These are phyloP conservation scores for Colletotrichum liaoningense DNA, from an alignment of 2,329 filamentous ascomycete genomes.

Conservation along the genomic window DNA sequence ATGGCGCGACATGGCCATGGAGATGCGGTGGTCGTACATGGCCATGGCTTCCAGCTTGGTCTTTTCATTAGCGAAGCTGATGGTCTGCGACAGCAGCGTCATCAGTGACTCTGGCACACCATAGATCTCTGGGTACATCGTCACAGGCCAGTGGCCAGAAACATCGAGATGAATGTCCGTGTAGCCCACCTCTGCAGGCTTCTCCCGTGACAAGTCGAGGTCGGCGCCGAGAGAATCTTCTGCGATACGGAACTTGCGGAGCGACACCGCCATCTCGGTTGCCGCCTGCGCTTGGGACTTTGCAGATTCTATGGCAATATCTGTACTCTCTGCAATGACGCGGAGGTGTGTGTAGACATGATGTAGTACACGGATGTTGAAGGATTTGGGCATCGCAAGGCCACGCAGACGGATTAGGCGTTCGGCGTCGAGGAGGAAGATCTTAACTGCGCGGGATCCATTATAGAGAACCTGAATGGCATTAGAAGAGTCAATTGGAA, in stretches of 20 bases:
- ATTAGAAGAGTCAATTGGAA: background rate
- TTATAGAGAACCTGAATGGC: constrained; percentile 14
- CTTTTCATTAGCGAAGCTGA: constrained; percentile 56
- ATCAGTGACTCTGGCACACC: constrained; percentile 55
- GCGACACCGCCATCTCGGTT: constrained; percentile 25
- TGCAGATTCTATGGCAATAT: constrained; percentile 14
- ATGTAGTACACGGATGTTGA: constrained; percentile 55
- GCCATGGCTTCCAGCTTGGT: constrained; percentile 43
- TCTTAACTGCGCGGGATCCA: constrained; percentile 25
- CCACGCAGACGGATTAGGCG: constrained; percentile 54
- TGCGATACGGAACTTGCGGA: constrained; percentile 43
- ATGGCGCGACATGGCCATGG: constrained; percentile 42
- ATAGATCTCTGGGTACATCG: constrained; percentile 57
- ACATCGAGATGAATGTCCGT: constrained; percentile 56
- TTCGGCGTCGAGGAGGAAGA: constrained; percentile 53
- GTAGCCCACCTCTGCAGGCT: constrained; percentile 52
- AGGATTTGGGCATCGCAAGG: constrained; percentile 50
- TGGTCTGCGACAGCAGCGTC: constrained; percentile 52
- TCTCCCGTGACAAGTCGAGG: constrained; percentile 43
- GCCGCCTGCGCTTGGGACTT: constrained; percentile 8
- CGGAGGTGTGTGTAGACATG: constrained; percentile 59
- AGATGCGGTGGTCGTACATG: constrained; percentile 38
- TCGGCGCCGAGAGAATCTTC: constrained; percentile 39
- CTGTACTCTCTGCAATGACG: constrained; percentile 55
- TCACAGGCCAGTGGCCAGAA: constrained; percentile 51